phyloP scores from a whole-genome alignment of 2,329 filamentous ascomycete species.

The Penicillium concentricum region DNA sequence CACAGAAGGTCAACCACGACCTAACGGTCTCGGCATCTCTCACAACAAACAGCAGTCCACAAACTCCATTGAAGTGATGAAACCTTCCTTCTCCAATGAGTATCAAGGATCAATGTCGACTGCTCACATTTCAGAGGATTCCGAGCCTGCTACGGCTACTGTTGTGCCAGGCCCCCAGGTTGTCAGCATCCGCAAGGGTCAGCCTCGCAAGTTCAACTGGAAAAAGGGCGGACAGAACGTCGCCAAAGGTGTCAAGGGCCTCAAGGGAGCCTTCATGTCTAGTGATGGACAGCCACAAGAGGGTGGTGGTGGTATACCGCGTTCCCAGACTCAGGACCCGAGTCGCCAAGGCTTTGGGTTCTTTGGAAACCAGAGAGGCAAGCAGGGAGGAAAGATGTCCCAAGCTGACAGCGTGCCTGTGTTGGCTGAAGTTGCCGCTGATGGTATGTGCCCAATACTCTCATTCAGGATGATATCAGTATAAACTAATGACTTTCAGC shows the following conservation, averaged over 20 bases:
- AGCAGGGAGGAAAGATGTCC: slow-evolving; percentile 41
- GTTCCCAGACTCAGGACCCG: slow-evolving; percentile 45
- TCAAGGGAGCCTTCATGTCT: slow-evolving; percentile 85
- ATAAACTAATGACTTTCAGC: slow-evolving; percentile 35
- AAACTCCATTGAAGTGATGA: slow-evolving; percentile 45
- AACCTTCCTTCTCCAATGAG: slow-evolving; percentile 43
- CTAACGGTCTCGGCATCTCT: slow-evolving; percentile 61
- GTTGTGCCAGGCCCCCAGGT: slow-evolving; percentile 78
- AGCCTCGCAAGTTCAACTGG: slow-evolving; percentile 97
- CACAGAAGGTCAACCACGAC: slow-evolving; percentile 44
- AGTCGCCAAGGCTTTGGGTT: slow-evolving; percentile 67
- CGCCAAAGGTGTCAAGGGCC: slow-evolving; percentile 90
- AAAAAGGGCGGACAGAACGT: slow-evolving; percentile 94
- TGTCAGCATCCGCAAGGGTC: slow-evolving; percentile 90
- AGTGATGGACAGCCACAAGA: slow-evolving; percentile 52
- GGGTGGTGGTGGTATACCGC: slow-evolving; percentile 30
- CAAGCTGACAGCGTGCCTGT: slow-evolving; percentile 46
- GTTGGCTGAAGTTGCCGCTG: slow-evolving; percentile 37
- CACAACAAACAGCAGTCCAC: slow-evolving; percentile 54
- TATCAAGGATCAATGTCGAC: slow-evolving; percentile 61
- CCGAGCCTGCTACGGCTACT: slow-evolving; percentile 56
- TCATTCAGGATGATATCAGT: background rate
- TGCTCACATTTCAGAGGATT: slow-evolving; percentile 61
- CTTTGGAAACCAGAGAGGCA: slow-evolving; percentile 57
- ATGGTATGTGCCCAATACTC: slow-evolving; percentile 35